Evolutionary conservation across 2,329 filamentous ascomycete species (phyloP).

Genomic region (Aspergillus sergii): DNA sequence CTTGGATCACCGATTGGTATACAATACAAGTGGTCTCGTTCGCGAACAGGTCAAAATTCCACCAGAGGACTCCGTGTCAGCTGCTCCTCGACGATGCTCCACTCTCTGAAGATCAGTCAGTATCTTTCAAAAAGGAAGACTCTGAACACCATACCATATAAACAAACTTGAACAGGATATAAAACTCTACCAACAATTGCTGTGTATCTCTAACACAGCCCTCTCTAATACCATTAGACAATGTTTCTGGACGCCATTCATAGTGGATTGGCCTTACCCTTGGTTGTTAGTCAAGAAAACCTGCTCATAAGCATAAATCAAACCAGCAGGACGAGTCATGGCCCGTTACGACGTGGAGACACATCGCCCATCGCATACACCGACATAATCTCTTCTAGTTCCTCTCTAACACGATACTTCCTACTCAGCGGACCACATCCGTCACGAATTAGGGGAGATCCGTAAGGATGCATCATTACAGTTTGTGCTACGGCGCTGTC

Average conservation of each 20-base stretch:
- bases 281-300: background rate
- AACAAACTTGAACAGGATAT: background rate
- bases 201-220: background rate
- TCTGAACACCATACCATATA: background rate
- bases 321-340: background rate
- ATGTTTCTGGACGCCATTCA: background rate
- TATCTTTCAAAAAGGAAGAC: background rate
- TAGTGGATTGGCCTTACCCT: background rate
- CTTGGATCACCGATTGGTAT: background rate
- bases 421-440: background rate
- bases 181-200: background rate
- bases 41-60: background rate
- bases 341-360: background rate
- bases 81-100: background rate
- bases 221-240: background rate
- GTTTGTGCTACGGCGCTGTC: background rate
- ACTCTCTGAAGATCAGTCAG: background rate
- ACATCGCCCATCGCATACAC: conserved; percentile 2
- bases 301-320: background rate
- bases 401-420: background rate
- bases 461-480: background rate
- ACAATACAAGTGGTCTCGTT: background rate
- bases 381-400: conserved; percentile 3
- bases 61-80: background rate
- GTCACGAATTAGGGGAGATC: background rate